Evolutionary conservation across 176 grass and related monocot genomes (phyloP).

Genomic region (Miscanthus lutarioriparius): DNA sequence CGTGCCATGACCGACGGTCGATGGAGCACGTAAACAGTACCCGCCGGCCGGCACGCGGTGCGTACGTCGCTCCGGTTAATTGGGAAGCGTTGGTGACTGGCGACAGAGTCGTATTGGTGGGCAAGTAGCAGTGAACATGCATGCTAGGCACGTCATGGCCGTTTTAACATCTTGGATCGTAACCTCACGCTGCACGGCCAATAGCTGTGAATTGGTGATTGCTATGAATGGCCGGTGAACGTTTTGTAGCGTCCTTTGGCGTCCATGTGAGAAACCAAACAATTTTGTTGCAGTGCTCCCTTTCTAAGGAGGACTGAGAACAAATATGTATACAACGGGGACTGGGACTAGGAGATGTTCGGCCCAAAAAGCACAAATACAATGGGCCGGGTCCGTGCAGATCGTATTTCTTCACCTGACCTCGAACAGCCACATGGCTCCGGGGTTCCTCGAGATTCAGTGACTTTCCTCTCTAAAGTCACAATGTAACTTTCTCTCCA

Average conservation of each 20-base stretch:
- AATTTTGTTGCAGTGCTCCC: not conserved
- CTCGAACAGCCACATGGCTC: no score
- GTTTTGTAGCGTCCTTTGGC: not conserved
- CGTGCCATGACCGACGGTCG: slow-evolving; percentile 34
- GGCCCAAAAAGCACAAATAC: not conserved
- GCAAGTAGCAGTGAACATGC: not conserved
- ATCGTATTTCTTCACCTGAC: not conserved
- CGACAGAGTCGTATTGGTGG: not conserved
- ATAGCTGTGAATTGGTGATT: not conserved
- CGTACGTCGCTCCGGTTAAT: not conserved
- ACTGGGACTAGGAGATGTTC: not conserved
- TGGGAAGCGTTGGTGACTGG: not conserved
- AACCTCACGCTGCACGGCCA: not conserved
- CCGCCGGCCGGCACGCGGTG: not conserved
- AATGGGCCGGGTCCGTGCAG: not conserved
- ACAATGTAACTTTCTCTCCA: no score
- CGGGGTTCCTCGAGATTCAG: no score
- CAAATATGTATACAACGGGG: no score
- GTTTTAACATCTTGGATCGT: slow-evolving; percentile 18
- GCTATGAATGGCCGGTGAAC: not conserved
- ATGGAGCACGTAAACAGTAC: slow-evolving; percentile 16
- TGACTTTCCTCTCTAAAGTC: no score
- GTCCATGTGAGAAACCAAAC: not conserved
- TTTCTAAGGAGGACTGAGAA: not conserved
- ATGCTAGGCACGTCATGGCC: not conserved